Conservation (phyloP, 306 rosid genomes). For the Corylus americana region DNA sequence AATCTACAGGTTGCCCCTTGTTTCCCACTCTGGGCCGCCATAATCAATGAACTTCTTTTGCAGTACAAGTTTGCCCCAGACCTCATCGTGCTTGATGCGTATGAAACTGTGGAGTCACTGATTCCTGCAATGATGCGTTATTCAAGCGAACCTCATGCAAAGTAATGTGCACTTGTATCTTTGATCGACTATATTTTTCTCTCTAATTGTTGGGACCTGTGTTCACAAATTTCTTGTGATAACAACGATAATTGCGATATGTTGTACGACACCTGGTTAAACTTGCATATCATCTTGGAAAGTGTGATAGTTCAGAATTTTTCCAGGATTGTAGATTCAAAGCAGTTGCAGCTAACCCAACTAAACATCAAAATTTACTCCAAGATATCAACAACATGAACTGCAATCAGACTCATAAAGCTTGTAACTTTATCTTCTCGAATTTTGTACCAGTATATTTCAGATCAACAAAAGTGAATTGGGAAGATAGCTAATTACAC, state of each 20-base stretch:
- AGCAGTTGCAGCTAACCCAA: neutral
- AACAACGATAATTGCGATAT: neutral
- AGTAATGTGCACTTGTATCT: conserved; percentile 49
- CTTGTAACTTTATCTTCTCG: neutral
- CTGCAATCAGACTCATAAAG: neutral
- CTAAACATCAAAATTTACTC: neutral
- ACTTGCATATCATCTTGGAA: neutral
- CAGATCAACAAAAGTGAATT: neutral
- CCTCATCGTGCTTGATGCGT: conserved; percentile 94
- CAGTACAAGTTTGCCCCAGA: conserved; percentile 99
- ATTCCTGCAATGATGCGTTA: conserved; percentile 99
- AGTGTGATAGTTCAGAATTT: neutral
- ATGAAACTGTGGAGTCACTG: conserved; percentile 94
- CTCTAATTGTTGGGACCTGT: conserved; percentile 15
- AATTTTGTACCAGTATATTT: neutral
- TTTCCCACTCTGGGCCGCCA: conserved; percentile 12
- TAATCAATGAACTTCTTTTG: conserved; percentile 24
- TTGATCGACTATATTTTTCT: conserved; percentile 26
- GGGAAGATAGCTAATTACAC: neutral
- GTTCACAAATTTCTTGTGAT: conserved; percentile 12
- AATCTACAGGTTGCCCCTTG: conserved; percentile 11
- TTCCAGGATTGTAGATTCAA: neutral
- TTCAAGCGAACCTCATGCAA: conserved; percentile 98
- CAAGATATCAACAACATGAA: neutral
- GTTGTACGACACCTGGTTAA: neutral